Evolutionary conservation across 1,284 basidiomycete genomes (phyloP).

Genomic region (Cutaneotrichosporon cutaneum): DNA sequence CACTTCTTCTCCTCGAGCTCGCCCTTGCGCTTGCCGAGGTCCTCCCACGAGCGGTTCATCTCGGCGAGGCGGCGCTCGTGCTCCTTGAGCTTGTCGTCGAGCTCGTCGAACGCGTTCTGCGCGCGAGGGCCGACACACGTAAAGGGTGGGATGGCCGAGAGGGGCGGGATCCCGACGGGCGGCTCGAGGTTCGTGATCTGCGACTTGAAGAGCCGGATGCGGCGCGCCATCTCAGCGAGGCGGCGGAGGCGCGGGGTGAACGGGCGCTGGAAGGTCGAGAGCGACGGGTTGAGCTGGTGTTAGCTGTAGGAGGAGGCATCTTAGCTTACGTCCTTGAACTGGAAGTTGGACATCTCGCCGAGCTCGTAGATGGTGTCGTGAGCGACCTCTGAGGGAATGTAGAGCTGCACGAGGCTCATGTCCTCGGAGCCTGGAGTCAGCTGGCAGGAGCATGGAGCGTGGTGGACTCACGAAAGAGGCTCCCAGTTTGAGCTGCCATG

Average conservation of each 20-base stretch:
- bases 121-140: slow-evolving; percentile 84
- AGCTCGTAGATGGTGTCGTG: slow-evolving; percentile 95
- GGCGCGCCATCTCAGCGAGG: slow-evolving; percentile 92
- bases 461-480: slow-evolving; percentile 69
- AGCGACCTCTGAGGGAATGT: slow-evolving; percentile 94
- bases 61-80: slow-evolving; percentile 81
- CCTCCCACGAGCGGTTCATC: slow-evolving; percentile 94
- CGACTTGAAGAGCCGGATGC: slow-evolving; percentile 81
- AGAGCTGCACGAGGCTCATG: slow-evolving; percentile 98
- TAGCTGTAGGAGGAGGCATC: too few species aligned
- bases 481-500: slow-evolving; percentile 42
- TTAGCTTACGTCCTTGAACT: slow-evolving; percentile 88
- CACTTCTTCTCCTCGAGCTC: slow-evolving; percentile 90
- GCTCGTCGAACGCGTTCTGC: slow-evolving; percentile 89
- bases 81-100: slow-evolving; percentile 82
- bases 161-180: slow-evolving; percentile 72
- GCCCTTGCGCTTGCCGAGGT: slow-evolving; percentile 77
- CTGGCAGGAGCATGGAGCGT: background rate
- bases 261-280: slow-evolving; percentile 97
- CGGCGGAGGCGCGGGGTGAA: slow-evolving; percentile 94
- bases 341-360: slow-evolving; percentile 90
- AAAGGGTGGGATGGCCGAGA: slow-evolving; percentile 76
- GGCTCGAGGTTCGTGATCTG: slow-evolving; percentile 76
- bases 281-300: slow-evolving; percentile 80
- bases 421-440: slow-evolving; percentile 72